Conservation (phyloP, 495 filamentous ascomycete genomes). For the Lophiotrema nucula region DNA sequence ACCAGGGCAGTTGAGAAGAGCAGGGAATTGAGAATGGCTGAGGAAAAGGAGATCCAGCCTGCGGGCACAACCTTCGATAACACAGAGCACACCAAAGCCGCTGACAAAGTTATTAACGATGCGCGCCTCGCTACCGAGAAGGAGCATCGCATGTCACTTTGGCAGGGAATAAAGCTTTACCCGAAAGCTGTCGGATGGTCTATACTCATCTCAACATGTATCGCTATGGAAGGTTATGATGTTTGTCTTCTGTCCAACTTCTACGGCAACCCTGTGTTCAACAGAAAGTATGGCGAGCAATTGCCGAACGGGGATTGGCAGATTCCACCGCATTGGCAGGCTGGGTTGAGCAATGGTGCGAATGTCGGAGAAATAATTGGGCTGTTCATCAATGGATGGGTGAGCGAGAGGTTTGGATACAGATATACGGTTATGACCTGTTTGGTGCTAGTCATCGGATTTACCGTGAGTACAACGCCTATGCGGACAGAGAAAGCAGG, state of each 20-base stretch:
- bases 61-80: neutral
- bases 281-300: constrained; percentile 34
- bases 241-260: constrained; percentile 40
- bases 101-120: constrained; percentile 18
- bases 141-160: constrained; percentile 33
- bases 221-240: constrained; percentile 52
- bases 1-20: too few species aligned
- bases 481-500: too few species aligned
- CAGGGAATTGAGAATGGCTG: too few species aligned
- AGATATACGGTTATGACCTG: constrained; percentile 33
- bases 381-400: constrained; percentile 38
- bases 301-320: constrained; percentile 32
- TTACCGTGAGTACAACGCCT: too few species aligned
- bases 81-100: neutral
- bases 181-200: constrained; percentile 42
- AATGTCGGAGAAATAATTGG: constrained; percentile 41
- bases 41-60: constrained; percentile 25
- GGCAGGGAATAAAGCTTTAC: constrained; percentile 36
- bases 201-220: constrained; percentile 42
- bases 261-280: constrained; percentile 42
- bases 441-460: constrained; percentile 30
- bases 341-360: constrained; percentile 35
- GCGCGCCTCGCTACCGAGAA: constrained; percentile 30
- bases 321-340: constrained; percentile 37
- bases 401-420: constrained; percentile 35